phyloP scores from a whole-genome alignment of 202 grass and related monocot genomes.

The Hordeum pubiflorum region DNA sequence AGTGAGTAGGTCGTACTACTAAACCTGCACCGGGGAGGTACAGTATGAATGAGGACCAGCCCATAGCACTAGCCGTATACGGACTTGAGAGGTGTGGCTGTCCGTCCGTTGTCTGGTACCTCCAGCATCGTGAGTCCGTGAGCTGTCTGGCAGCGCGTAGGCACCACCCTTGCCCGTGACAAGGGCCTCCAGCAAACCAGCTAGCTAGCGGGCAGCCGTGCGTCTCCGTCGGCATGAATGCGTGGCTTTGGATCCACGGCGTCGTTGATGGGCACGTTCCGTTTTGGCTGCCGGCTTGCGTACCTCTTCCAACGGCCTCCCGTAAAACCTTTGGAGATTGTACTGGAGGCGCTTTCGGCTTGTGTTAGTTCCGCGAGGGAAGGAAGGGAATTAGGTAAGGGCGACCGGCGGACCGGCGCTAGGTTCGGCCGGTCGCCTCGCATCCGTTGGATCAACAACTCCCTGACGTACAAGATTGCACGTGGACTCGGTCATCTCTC shows the following conservation, averaged over 20 bases:
- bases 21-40: background rate
- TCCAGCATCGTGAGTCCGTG: background rate
- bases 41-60: background rate
- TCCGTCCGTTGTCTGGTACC: background rate
- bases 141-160: background rate
- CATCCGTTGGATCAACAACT: too few relatives aligned
- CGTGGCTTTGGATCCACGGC: background rate
- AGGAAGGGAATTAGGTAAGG: too few relatives aligned
- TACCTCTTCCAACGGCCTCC: background rate
- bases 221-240: background rate
- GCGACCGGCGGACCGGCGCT: too few relatives aligned
- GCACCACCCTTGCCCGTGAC: background rate
- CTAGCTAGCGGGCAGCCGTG: background rate
- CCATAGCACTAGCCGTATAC: background rate
- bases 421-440: too few relatives aligned
- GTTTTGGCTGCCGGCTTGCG: background rate
- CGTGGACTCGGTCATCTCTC: too few relatives aligned
- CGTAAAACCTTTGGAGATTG: background rate
- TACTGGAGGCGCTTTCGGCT: background rate
- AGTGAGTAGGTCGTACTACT: background rate
- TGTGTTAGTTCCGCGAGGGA: background rate
- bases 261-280: background rate
- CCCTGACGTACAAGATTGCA: too few relatives aligned
- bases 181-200: background rate
- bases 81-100: background rate